These are phyloP conservation scores for Hymenoscyphus albidus DNA, from an alignment of 2,329 filamentous ascomycete genomes.

Conservation along the genomic window DNA sequence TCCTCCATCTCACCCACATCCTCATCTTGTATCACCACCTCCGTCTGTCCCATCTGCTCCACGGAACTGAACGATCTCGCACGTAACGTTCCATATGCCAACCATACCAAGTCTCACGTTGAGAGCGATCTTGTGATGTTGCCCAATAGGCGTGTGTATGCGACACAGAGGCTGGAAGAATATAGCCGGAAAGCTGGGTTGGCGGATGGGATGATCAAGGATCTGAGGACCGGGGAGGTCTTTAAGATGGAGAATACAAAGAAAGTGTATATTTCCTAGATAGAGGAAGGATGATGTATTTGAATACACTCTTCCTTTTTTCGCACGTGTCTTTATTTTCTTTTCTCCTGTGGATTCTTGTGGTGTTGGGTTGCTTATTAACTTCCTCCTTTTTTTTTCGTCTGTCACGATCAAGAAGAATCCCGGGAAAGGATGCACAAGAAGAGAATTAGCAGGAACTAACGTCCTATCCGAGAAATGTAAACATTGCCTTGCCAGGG, in stretches of 20 bases:
- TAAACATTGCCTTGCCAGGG: too few relatives aligned
- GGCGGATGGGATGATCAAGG: slow-evolving; percentile 62
- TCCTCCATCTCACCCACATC: slow-evolving; percentile 34
- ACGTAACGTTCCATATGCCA: slow-evolving; percentile 83
- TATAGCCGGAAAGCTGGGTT: slow-evolving; percentile 78
- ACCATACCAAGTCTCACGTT: slow-evolving; percentile 91
- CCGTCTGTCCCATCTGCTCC: slow-evolving; percentile 92
- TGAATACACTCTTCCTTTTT: not conserved
- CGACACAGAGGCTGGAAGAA: slow-evolving; percentile 66
- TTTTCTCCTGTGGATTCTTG: too few relatives aligned
- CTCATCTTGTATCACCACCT: slow-evolving; percentile 43
- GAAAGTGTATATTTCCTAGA: slow-evolving; percentile 86
- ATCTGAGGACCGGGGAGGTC: slow-evolving; percentile 71
- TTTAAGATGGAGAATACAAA: slow-evolving; percentile 61
- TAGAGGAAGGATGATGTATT: slow-evolving; percentile 37
- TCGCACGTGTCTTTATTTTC: not conserved
- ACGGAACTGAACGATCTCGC: slow-evolving; percentile 92
- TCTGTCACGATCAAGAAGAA: too few relatives aligned
- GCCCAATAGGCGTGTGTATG: slow-evolving; percentile 84
- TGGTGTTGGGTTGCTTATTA: too few relatives aligned
- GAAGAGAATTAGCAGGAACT: too few relatives aligned
- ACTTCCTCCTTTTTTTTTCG: too few relatives aligned
- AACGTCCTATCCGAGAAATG: too few relatives aligned
- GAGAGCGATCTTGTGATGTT: slow-evolving; percentile 82
- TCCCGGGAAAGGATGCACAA: too few relatives aligned